A percentile compares a stretch with the other conserved stretches of the same genome.
Conservation (phyloP, 345 rosid species). For the Acer campestre region DNA sequence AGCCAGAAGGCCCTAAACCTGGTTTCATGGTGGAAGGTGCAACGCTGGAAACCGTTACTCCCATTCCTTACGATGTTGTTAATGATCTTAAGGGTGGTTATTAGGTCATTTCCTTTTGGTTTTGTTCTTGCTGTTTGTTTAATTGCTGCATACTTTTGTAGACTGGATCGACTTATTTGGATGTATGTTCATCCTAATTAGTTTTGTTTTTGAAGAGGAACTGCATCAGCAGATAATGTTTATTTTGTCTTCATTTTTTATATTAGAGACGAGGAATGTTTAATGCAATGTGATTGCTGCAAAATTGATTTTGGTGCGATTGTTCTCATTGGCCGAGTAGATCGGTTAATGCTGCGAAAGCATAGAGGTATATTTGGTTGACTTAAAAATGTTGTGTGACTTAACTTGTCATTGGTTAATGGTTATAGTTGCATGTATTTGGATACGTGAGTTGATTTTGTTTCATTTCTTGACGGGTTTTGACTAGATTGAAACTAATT, state of each 20-base stretch:
- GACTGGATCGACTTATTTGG: constrained; percentile 12
- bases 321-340: not conserved
- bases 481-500: too few species aligned
- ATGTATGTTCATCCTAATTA: constrained; percentile 7
- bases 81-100: constrained; percentile 84
- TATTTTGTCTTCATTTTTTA: constrained; percentile 2
- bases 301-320: not conserved
- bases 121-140: constrained; percentile 14
- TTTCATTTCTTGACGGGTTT: too few species aligned
- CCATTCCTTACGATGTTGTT: constrained; percentile 77
- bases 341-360: too few species aligned
- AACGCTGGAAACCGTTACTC: constrained; percentile 67
- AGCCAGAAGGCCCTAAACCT: constrained; percentile 70
- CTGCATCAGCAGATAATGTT: constrained; percentile 7
- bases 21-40: constrained; percentile 80
- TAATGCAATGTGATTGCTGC: not conserved
- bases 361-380: too few species aligned
- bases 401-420: too few species aligned
- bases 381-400: too few species aligned
- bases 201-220: constrained; percentile 24
- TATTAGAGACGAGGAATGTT: constrained; percentile 15
- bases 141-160: constrained; percentile 3
- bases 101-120: constrained; percentile 24
- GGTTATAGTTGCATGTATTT: too few species aligned
- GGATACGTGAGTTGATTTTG: too few species aligned